These are phyloP conservation scores for Backusella liffmaniae DNA, from an alignment of 192 early-diverging fungal genomes.

Conservation along the genomic window DNA sequence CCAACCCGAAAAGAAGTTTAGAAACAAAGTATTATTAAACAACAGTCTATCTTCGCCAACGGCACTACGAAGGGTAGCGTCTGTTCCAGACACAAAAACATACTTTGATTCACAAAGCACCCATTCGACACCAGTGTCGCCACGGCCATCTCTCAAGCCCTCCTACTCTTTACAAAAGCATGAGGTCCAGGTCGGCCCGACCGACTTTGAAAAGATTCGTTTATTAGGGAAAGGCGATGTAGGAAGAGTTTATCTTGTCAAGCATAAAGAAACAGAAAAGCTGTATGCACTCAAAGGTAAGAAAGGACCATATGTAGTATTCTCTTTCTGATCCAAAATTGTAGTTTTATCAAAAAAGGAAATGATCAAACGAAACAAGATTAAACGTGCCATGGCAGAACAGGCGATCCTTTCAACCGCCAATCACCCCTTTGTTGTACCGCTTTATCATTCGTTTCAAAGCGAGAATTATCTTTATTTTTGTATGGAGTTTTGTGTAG, in stretches of 20 bases:
- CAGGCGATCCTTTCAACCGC: conserved; percentile 89
- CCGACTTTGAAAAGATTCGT: conserved; percentile 26
- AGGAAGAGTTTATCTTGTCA: conserved; percentile 32
- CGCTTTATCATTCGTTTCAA: conserved; percentile 89
- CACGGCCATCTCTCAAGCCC: conserved; percentile 1
- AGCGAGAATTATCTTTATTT: conserved; percentile 85
- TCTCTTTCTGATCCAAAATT: no score
- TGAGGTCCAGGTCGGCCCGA: conserved; percentile 8
- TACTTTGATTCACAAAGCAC: neutral
- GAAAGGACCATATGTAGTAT: no score
- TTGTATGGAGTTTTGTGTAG: conserved; percentile 86
- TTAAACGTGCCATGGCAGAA: conserved; percentile 95
- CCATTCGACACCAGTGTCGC: neutral
- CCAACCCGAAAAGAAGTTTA: conserved; percentile 10
- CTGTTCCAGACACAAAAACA: conserved; percentile 9
- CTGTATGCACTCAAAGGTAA: conserved; percentile 37
- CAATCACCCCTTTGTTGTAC: conserved; percentile 91
- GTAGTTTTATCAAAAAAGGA: conserved; percentile 84
- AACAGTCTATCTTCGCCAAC: neutral
- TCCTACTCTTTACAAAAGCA: conserved; percentile 22
- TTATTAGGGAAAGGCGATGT: conserved; percentile 32
- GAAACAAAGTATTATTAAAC: neutral
- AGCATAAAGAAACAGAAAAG: conserved; percentile 23
- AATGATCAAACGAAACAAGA: conserved; percentile 97
- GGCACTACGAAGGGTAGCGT: neutral